Evolutionary conservation across 2,329 filamentous ascomycete genomes (phyloP), one percentile per base, ranked within the genome.

Genomic region (Achaetomium macrosporum): DNA sequence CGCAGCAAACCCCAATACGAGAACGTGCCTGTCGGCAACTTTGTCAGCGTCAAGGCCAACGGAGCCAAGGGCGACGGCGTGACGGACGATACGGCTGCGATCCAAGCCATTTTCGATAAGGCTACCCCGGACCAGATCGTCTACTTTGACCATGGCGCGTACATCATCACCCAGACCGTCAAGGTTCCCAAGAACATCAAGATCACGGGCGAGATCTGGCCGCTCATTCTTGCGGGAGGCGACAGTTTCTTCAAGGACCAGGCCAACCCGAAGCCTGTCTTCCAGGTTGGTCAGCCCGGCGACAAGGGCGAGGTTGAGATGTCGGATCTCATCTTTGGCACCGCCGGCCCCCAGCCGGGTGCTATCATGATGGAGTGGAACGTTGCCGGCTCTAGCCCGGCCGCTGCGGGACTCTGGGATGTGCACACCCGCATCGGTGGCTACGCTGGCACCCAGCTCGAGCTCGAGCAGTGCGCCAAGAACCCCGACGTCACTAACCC

Each of bases 281-380:
- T 95, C 72, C 87, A 93, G 68, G 78, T 97, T 53, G 92, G 92
- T 45, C 72, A 88, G 64, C 71, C 79, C 11, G 90, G 90, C 48
- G 87, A 95, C 58, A 76, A 78, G 42, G 92, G 91, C 57, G 76
- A 77, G 29, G 87, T 96, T 44, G 91, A 96, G 72, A 92, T 96
- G 65, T 87, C 84, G 42, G 92, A 96, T 65, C 71, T 95, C 55
- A 84, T 96, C 63, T 86, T 97, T 62, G 82, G 89, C 69, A 96
- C 90, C 30, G 80, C 83, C 60, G 92, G 92, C 5, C 76, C 90
- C 3, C 85, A 89, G 57, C 87, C 90, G 0, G 92, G 92, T 59
- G 92, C 90, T 16, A 89, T 96, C 64, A 79, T 96, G 66, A 83
- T 96, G 73, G 81, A 96, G 69, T 96, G 90, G 87, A 96, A 96